Percentiles rank a stretch among this genome's conserved stretches.
Conservation (phyloP, 2,329 filamentous ascomycete species). For the Claviceps sorghi region DNA sequence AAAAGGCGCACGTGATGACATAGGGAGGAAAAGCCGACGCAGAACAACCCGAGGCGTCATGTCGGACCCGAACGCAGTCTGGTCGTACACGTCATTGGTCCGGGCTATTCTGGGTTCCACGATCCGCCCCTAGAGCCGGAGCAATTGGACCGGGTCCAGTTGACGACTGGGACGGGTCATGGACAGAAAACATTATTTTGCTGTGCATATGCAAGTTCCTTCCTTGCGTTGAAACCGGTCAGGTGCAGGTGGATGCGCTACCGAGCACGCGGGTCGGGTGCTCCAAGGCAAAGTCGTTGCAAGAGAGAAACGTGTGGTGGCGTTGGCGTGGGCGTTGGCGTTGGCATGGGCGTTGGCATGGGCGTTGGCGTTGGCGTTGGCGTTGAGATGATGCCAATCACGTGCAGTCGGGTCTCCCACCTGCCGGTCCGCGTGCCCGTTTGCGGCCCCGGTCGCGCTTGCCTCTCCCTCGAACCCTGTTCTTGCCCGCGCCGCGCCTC, state of each 20-base stretch:
- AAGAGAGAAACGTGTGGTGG: background rate
- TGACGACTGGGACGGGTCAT: background rate
- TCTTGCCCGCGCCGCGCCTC: background rate
- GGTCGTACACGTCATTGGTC: background rate
- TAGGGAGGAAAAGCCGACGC: background rate
- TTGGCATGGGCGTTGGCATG: too few species aligned
- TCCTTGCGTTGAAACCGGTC: background rate
- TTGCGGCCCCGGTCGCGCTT: too few species aligned
- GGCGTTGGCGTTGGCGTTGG: too few species aligned
- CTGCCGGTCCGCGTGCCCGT: too few species aligned
- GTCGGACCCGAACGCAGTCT: background rate
- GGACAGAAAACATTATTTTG: too few species aligned
- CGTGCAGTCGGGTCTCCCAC: background rate
- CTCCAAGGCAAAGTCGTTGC: background rate
- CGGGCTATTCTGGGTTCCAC: background rate
- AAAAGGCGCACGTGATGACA: too few species aligned
- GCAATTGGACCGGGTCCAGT: constrained; percentile 1
- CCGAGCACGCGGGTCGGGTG: background rate
- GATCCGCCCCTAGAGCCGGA: constrained; percentile 3
- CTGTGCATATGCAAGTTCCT: background rate
- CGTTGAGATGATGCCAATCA: background rate
- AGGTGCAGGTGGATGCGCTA: background rate
- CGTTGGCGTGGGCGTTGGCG: too few species aligned
- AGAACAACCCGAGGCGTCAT: background rate
- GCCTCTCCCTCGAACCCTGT: too few species aligned